Evolutionary conservation across 1,284 basidiomycete genomes (phyloP), one percentile per base, ranked within the genome.

Genomic region (Ganoderma boninense): DNA sequence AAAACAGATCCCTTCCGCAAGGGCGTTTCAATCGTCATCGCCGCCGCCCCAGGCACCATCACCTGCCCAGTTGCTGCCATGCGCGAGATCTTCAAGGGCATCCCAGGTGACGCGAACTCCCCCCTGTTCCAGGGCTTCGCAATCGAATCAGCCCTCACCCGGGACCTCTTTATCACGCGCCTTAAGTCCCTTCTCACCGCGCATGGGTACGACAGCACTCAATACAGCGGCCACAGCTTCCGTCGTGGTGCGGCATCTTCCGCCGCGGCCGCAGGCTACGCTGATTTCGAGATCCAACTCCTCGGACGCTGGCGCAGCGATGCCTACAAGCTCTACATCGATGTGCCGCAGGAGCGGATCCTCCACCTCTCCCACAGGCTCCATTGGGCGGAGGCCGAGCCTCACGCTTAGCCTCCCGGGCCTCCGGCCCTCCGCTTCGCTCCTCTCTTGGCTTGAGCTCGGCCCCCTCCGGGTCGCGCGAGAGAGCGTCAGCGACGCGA

Each of bases 1-100:
- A 84, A 84, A 69, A 84, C 82, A 0, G 82, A 84, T 67, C 81
- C 81, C 0, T 83, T 83, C 69, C 76, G 79, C 2, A 77, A 76
- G 63, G 83, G 83, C 4, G 75, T 81, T 40, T 69, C 79, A 0
- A 73, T 83, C 40, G 32, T 75, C 18, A 73, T 82, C 18, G 74
- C 80, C 0, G 71, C 68, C 0, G 79, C 74, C 3, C 79, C 79
- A 0, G 70, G 67, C 2, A 20, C 69, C 0, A 7, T 62, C 0
- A 79, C 79, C 2, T 82, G 81, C 65, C 68, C 80, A 0, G 77
- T 81, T 16, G 18, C 74, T 0, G 76, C 77, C 4, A 66, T 80
- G 2, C 35, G 42, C 40, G 42, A 14, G 40, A 40, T 62, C 40
- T 13, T 40, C 18, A n/a, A 40, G 6, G 32, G 35, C 16, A 38